These are phyloP conservation scores for Ceratocystis papillata DNA, from an alignment of 2,329 filamentous ascomycete genomes.

Conservation along the genomic window DNA sequence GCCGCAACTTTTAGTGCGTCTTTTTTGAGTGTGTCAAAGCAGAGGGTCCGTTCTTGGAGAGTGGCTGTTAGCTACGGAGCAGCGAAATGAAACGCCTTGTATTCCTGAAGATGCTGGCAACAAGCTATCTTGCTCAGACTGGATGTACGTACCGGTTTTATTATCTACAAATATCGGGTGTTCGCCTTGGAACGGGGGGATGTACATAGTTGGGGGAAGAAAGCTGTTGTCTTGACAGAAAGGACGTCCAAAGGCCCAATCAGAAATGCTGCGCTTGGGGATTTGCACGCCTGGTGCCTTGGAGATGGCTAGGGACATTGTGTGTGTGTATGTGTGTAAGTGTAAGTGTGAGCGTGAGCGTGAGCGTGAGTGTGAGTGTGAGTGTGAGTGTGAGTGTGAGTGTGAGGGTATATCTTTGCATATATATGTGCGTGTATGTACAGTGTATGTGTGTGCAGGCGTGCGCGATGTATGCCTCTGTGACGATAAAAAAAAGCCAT, in stretches of 20 bases:
- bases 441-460: not conserved
- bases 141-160: conserved; percentile 31
- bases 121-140: too few species aligned
- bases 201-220: conserved; percentile 28
- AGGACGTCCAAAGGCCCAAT: conserved; percentile 33
- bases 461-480: too few species aligned
- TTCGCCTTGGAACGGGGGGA: conserved; percentile 31
- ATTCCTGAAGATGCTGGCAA: too few species aligned
- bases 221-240: conserved; percentile 31
- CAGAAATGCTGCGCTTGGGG: conserved; percentile 31
- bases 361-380: too few species aligned
- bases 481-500: too few species aligned
- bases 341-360: too few species aligned
- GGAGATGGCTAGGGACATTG: conserved; percentile 12
- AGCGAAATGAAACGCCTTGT: too few species aligned
- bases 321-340: conserved; percentile 25
- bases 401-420: not conserved
- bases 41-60: conserved; percentile 32
- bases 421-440: not conserved
- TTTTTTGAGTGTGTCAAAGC: conserved; percentile 30
- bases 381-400: not conserved
- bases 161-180: conserved; percentile 35
- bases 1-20: conserved; percentile 33
- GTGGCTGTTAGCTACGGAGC: conserved; percentile 7
- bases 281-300: conserved; percentile 13